Percentiles rank a stretch among this genome's conserved stretches.
These are phyloP conservation scores for Sechiopsis laciniata DNA, from an alignment of 306 rosid genomes.

Conservation along the genomic window DNA sequence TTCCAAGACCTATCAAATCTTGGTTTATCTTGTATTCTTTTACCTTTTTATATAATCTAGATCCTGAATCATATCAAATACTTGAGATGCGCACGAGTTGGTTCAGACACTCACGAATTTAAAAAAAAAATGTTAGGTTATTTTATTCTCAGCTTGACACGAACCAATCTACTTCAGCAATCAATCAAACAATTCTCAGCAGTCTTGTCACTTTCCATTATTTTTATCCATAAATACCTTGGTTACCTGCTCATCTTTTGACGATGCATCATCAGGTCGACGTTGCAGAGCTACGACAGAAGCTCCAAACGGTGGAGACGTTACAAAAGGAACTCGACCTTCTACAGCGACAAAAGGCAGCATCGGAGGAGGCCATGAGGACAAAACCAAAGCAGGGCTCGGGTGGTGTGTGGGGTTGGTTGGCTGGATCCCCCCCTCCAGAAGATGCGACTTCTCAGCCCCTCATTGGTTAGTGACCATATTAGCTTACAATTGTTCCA, in stretches of 20 bases:
- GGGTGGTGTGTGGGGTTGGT: slow-evolving; percentile 95
- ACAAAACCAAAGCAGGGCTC: slow-evolving; percentile 67
- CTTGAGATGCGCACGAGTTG: too few species aligned
- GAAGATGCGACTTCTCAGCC: slow-evolving; percentile 35
- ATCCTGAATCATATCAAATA: too few species aligned
- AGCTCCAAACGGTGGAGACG: slow-evolving; percentile 75
- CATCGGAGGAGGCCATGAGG: slow-evolving; percentile 70
- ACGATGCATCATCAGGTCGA: slow-evolving; percentile 63
- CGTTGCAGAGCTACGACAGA: slow-evolving; percentile 86
- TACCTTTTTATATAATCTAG: too few species aligned
- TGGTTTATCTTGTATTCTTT: too few species aligned
- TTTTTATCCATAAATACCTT: background rate
- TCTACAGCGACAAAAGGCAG: slow-evolving; percentile 82
- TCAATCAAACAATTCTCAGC: background rate
- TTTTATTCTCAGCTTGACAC: background rate
- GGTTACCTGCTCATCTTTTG: slow-evolving; percentile 16
- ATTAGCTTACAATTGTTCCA: slow-evolving; percentile 39
- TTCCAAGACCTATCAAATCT: too few species aligned
- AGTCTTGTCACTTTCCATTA: background rate
- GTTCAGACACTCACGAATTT: too few species aligned
- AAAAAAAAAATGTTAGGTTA: background rate
- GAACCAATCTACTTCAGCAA: background rate
- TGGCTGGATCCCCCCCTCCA: slow-evolving; percentile 71
- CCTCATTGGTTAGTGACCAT: slow-evolving; percentile 28
- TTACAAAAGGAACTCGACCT: slow-evolving; percentile 88